A percentile compares a stretch with the other conserved stretches of the same genome.
Evolutionary conservation across 2,329 filamentous ascomycete genomes (phyloP).

Genomic region (Metarhizium robertsii): DNA sequence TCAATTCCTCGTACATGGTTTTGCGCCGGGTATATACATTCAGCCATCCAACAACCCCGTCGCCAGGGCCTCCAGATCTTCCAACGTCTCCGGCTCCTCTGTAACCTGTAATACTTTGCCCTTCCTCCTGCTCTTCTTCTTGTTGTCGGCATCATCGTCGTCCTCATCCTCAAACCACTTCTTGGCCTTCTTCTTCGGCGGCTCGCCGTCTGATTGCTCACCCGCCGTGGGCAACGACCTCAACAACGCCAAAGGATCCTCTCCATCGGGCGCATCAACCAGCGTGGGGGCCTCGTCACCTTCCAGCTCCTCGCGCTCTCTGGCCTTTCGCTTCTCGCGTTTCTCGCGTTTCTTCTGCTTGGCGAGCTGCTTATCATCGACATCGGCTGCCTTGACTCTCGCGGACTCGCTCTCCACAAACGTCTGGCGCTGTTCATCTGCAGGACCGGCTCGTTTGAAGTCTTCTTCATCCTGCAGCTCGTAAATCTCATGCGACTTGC

Average conservation of each 20-base stretch:
- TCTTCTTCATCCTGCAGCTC: conserved; percentile 78
- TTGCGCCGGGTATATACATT: not conserved
- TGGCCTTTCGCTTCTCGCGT: conserved; percentile 61
- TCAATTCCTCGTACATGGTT: not conserved
- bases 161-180: conserved; percentile 72
- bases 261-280: conserved; percentile 29
- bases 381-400: conserved; percentile 65
- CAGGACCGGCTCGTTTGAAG: conserved; percentile 66
- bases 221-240: conserved; percentile 45
- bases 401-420: conserved; percentile 71
- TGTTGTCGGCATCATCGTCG: conserved; percentile 44
- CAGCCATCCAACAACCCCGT: conserved; percentile 55
- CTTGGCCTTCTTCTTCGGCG: conserved; percentile 51
- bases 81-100: conserved; percentile 66
- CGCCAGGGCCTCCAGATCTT: conserved; percentile 70
- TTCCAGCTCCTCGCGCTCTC: conserved; percentile 38
- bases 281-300: conserved; percentile 22
- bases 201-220: conserved; percentile 17
- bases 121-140: conserved; percentile 29
- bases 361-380: conserved; percentile 71
- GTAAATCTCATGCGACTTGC: conserved; percentile 75
- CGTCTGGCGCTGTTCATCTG: conserved; percentile 63
- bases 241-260: conserved; percentile 49
- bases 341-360: conserved; percentile 73
- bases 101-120: conserved; percentile 51